Evolutionary conservation across 345 rosid genomes (phyloP).

Genomic region (Eutrema heterophyllum): DNA sequence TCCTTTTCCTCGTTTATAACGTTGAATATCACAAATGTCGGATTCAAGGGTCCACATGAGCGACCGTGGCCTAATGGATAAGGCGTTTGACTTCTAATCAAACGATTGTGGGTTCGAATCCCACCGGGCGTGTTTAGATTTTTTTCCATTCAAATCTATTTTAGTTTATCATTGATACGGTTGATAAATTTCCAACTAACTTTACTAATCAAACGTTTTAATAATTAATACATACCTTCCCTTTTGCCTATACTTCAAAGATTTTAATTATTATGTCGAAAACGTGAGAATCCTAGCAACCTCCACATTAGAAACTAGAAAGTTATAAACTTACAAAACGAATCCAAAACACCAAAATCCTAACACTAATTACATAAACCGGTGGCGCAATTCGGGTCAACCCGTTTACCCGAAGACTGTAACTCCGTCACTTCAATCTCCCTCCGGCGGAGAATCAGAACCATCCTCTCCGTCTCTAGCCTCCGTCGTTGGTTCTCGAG

Average conservation of each 20-base stretch:
- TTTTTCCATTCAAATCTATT: background rate
- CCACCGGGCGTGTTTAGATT: slow-evolving; percentile 46
- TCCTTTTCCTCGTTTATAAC: no score
- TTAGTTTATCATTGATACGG: background rate
- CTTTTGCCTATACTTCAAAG: background rate
- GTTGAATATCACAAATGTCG: no score
- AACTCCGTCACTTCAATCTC: slow-evolving; percentile 55
- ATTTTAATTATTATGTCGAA: background rate
- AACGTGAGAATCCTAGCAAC: background rate
- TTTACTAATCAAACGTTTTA: background rate
- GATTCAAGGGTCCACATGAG: background rate
- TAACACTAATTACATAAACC: slow-evolving; percentile 23
- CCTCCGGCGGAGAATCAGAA: slow-evolving; percentile 53
- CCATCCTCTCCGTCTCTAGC: slow-evolving; percentile 79
- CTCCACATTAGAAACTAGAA: background rate
- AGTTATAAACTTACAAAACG: background rate
- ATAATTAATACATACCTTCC: background rate
- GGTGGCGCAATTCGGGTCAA: slow-evolving; percentile 56
- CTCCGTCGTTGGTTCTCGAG: slow-evolving; percentile 60
- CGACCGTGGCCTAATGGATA: slow-evolving; percentile 39
- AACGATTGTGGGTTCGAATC: slow-evolving; percentile 39
- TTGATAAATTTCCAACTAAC: background rate
- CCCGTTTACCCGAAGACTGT: slow-evolving; percentile 52
- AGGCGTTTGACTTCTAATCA: no score
- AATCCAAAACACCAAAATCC: background rate